phyloP scores from a whole-genome alignment of 2,329 filamentous ascomycete genomes.

The Claviceps arundinis region DNA sequence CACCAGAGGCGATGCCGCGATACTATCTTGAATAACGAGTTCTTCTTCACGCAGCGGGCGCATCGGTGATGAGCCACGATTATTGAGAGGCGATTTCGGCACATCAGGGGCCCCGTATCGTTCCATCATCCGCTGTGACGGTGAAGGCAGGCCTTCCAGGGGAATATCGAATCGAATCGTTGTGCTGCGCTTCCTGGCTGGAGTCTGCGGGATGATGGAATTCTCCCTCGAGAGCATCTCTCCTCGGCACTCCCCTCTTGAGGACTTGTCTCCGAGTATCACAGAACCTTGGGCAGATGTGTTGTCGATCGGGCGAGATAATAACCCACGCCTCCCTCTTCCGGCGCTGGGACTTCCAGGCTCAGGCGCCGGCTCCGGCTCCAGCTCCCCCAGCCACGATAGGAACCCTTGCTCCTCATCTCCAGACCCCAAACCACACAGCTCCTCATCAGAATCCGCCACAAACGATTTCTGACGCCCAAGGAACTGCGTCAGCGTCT shows the following conservation, averaged over 20 bases:
- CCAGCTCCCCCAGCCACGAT: conserved; percentile 17
- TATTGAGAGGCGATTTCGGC: conserved; percentile 25
- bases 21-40: conserved; percentile 9
- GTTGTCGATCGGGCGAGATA: not conserved
- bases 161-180: conserved; percentile 26
- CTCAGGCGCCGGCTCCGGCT: conserved; percentile 1
- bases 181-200: conserved; percentile 16
- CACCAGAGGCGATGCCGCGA: conserved; percentile 8
- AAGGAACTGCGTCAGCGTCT: conserved; percentile 29
- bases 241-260: conserved; percentile 12
- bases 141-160: conserved; percentile 25
- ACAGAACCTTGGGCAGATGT: not conserved
- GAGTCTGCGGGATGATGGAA: conserved; percentile 30
- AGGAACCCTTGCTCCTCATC: conserved; percentile 15
- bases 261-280: not conserved
- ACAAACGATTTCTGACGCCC: conserved; percentile 15
- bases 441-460: conserved; percentile 23
- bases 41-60: conserved; percentile 10
- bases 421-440: conserved; percentile 5
- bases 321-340: conserved; percentile 2
- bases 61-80: conserved; percentile 16
- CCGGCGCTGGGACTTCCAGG: conserved; percentile 15
- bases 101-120: conserved; percentile 23
- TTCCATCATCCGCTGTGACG: conserved; percentile 26
- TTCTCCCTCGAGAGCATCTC: conserved; percentile 13